Evolutionary conservation across 2,329 filamentous ascomycete genomes (phyloP).

Genomic region (Sclerotiophoma versabilis): DNA sequence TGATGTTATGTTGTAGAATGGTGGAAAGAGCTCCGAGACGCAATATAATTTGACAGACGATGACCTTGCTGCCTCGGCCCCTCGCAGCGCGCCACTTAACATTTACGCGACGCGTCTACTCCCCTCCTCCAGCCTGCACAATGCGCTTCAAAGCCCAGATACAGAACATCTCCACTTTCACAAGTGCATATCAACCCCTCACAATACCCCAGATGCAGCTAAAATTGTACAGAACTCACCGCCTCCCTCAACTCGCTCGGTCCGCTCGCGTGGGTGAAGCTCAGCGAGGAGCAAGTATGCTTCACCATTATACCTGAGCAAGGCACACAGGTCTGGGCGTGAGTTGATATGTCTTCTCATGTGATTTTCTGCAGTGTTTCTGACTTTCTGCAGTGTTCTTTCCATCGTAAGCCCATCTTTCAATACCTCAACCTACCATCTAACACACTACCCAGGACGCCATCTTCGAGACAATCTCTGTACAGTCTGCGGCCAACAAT

Average conservation of each 20-base stretch:
- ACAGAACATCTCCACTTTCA: conserved; percentile 60
- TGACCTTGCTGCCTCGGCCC: conserved; percentile 18
- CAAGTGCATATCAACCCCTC: conserved; percentile 51
- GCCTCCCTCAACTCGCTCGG: conserved; percentile 71
- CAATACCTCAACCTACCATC: not conserved
- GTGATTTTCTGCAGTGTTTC: conserved; percentile 19
- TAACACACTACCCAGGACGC: conserved; percentile 66
- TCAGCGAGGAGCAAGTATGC: conserved; percentile 85
- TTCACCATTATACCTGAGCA: conserved; percentile 96
- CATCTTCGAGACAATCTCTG: conserved; percentile 86
- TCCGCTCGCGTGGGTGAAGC: conserved; percentile 87
- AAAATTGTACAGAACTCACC: conserved; percentile 60
- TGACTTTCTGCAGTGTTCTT: conserved; percentile 47
- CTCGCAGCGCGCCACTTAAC: conserved; percentile 1
- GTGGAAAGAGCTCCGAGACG: not conserved
- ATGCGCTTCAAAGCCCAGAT: conserved; percentile 64
- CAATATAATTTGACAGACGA: not conserved
- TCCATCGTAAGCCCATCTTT: conserved; percentile 51
- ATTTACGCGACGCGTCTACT: conserved; percentile 19
- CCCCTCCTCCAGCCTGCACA: conserved; percentile 19
- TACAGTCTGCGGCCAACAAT: conserved; percentile 86
- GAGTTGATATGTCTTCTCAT: conserved; percentile 51
- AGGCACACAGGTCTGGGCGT: conserved; percentile 97
- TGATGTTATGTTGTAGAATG: not conserved
- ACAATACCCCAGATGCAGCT: not conserved